phyloP scores from a whole-genome alignment of 768 basidiomycete species.

The Trichaptum fuscoviolaceum region DNA sequence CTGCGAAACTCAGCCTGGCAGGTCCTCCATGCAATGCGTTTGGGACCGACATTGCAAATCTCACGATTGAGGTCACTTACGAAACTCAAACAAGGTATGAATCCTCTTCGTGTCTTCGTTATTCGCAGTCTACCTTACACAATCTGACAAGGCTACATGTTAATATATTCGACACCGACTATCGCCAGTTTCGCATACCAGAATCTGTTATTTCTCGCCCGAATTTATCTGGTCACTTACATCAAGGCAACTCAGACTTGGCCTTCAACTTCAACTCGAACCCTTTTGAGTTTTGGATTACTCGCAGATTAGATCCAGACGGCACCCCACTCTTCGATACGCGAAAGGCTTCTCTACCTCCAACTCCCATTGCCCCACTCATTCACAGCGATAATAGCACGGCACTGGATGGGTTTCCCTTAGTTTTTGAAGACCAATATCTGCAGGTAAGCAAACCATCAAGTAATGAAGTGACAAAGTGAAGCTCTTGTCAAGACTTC shows the following conservation, averaged over 20 bases:
- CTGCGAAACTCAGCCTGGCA: slow-evolving; percentile 14
- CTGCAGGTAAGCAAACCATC: slow-evolving; percentile 43
- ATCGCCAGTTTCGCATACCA: slow-evolving; percentile 64
- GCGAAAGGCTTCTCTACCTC: slow-evolving; percentile 52
- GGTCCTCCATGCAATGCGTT: slow-evolving; percentile 24
- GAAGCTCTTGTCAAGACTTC: too few relatives aligned
- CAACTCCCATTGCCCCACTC: slow-evolving; percentile 53
- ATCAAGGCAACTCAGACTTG: slow-evolving; percentile 47
- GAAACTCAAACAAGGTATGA: slow-evolving; percentile 49
- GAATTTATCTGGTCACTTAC: slow-evolving; percentile 27
- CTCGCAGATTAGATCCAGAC: slow-evolving; percentile 53
- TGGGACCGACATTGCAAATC: slow-evolving; percentile 19
- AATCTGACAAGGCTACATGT: slow-evolving; percentile 49
- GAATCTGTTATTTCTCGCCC: slow-evolving; percentile 43
- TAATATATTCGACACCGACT: slow-evolving; percentile 56
- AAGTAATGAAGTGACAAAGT: too few relatives aligned
- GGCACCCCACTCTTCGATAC: slow-evolving; percentile 66
- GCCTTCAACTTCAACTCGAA: slow-evolving; percentile 58
- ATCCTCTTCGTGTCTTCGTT: slow-evolving; percentile 3
- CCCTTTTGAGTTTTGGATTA: slow-evolving; percentile 80
- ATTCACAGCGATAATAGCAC: slow-evolving; percentile 46
- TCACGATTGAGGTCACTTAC: slow-evolving; percentile 47
- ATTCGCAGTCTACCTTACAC: background rate
- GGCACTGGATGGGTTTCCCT: slow-evolving; percentile 57
- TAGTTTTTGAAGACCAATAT: slow-evolving; percentile 79